Evolutionary conservation across 2,329 filamentous ascomycete genomes (phyloP), one percentile per base, ranked within the genome.

Genomic region (Cordyceps tenuipes): DNA sequence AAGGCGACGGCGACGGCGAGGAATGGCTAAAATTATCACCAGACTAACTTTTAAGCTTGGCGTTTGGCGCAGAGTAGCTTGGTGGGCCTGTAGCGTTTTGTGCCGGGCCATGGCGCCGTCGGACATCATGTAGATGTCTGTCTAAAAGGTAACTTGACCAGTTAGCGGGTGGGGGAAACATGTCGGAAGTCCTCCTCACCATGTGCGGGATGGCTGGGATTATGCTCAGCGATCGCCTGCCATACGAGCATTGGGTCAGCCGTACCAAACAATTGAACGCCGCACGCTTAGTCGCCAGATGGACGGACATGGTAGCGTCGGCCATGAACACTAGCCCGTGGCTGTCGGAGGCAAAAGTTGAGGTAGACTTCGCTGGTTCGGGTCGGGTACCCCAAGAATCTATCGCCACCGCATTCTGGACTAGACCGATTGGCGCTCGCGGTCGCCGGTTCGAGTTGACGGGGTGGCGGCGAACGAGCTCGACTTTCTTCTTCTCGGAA

Each of bases 11-110:
- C 10, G 46, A 57, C 44, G 44, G 23, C 43, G 43, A 39, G 34
- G 3, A 8, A 6, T 23, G 53, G 21, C 55, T 43, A 57, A 51
- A 44, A 31, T 44, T 50, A 44, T 44, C n/a, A 50, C 23, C 46
- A 50, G 31, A 21, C 29, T 50, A 21, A 41, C 48, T 52, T 59
- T 59, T 59, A 52, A 59, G 57, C 57, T 59, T 59, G 57, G 49
- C 23, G 57, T 46, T 21, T 59, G 52, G 49, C 34, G 34, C 34
- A 36, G 7, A 23, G 49, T 17, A 59, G 15, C n/a, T 59, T 19
- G 39, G 57, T 59, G 57, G 57, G 43, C 31, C 49, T 34, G 31
- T 46, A 50, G 34, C 36, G 23, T 51, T 34, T 21, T 26, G 8
- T 49, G 21, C 54, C 6, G 19, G 34, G 31, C 8, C 29, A 15